Evolutionary conservation across 139 green algal species (phyloP).

Genomic region (Coccomyxa sp.): DNA sequence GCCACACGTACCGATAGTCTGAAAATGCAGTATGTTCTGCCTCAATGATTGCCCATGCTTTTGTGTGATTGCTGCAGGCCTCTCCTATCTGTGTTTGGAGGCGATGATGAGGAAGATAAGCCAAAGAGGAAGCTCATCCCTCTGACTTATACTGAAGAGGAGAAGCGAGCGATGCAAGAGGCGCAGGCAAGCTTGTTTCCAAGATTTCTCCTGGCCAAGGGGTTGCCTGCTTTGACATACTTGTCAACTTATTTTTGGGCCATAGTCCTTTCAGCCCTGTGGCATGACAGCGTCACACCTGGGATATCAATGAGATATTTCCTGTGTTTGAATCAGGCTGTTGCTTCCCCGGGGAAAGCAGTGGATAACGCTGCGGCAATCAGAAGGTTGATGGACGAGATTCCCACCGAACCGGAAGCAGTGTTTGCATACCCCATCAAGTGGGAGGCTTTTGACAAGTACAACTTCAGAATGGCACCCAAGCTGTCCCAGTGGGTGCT

Average conservation of each 20-base stretch:
- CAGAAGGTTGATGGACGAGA: slow-evolving; percentile 60
- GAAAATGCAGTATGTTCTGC: not conserved
- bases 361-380: slow-evolving; percentile 26
- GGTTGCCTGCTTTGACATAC: not conserved
- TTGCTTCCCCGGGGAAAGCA: slow-evolving; percentile 1
- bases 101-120: slow-evolving; percentile 67
- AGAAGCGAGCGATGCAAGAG: slow-evolving; percentile 44
- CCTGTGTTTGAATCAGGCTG: not conserved
- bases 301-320: not conserved
- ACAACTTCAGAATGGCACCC: slow-evolving; percentile 21
- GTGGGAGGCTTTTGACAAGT: slow-evolving; percentile 66
- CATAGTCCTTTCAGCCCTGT: not conserved
- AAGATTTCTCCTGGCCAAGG: not conserved
- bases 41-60: not conserved
- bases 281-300: not conserved
- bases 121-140: slow-evolving; percentile 57
- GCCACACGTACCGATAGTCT: not conserved
- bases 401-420: slow-evolving; percentile 67
- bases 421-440: slow-evolving; percentile 72
- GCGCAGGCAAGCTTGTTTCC: not conserved
- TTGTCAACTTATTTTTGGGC: not conserved
- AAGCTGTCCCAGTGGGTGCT: slow-evolving; percentile 65
- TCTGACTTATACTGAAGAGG: slow-evolving; percentile 76
- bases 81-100: slow-evolving; percentile 47
- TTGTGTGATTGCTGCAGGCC: not conserved